phyloP scores from a whole-genome alignment of 2,329 filamentous ascomycete genomes.

The Pyrenophora seminiperda region DNA sequence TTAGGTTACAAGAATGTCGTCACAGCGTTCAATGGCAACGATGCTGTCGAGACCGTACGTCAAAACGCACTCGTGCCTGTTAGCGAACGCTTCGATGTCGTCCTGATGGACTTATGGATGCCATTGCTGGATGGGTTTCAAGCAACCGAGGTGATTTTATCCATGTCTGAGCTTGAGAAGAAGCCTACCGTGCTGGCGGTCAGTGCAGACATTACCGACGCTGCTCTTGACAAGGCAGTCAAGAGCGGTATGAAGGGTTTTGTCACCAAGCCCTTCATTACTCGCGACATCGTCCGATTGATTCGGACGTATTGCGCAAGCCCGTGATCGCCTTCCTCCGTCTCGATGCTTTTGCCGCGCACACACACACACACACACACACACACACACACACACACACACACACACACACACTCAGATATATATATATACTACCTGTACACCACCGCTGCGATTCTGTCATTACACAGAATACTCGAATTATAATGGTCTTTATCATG shows the following conservation, averaged over 20 bases:
- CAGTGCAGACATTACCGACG: conserved; percentile 69
- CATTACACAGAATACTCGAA: conserved; percentile 1
- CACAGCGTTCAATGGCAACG: conserved; percentile 70
- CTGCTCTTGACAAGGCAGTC: conserved; percentile 64
- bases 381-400: conserved; percentile 6
- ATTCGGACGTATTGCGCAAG: conserved; percentile 56
- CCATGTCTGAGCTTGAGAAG: conserved; percentile 47
- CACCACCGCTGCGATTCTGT: conserved; percentile 1
- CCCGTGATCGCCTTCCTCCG: not conserved
- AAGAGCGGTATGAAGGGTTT: conserved; percentile 70
- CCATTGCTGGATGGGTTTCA: conserved; percentile 74
- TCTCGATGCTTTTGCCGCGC: too few relatives aligned
- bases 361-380: not conserved
- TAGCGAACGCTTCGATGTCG: conserved; percentile 60
- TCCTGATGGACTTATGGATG: conserved; percentile 81
- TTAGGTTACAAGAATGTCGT: conserved; percentile 68
- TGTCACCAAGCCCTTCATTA: conserved; percentile 70
- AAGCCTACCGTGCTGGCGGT: conserved; percentile 63
- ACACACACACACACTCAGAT: too few relatives aligned
- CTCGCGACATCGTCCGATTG: conserved; percentile 65
- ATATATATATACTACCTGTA: conserved; percentile 19
- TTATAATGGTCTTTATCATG: conserved; percentile 19
- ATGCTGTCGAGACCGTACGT: conserved; percentile 67
- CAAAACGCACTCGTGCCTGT: conserved; percentile 38
- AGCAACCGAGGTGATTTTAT: conserved; percentile 66